Percentiles rank a stretch among this genome's conserved stretches.
phyloP scores from a whole-genome alignment of 192 early-diverging fungal genomes.

The Cladochytrium replicatum region DNA sequence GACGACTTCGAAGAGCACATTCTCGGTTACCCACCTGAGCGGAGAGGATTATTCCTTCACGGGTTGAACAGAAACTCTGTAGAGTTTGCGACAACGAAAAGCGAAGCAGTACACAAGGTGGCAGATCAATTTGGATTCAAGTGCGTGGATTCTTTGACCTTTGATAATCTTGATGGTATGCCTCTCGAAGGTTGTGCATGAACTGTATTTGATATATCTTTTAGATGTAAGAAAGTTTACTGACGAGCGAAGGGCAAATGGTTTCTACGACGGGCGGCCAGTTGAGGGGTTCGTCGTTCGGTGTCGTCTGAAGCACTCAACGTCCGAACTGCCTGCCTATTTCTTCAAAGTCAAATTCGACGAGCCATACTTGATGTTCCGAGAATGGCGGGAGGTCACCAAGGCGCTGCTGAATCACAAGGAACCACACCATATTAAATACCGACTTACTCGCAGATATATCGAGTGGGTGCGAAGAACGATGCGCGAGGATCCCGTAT shows the following conservation, averaged over 20 bases:
- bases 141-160: conserved; percentile 36
- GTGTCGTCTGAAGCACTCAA: conserved; percentile 30
- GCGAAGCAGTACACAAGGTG: conserved; percentile 44
- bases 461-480: conserved; percentile 61
- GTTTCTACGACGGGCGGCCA: conserved; percentile 56
- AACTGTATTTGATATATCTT: background rate
- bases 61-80: conserved; percentile 78
- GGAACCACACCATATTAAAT: conserved; percentile 18
- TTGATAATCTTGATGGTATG: conserved; percentile 38
- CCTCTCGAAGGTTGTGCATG: background rate
- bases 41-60: conserved; percentile 80
- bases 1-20: conserved; percentile 95
- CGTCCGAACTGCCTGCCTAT: conserved; percentile 14
- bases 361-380: conserved; percentile 86
- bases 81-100: conserved; percentile 62
- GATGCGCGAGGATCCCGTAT: conserved; percentile 44
- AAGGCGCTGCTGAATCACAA: conserved; percentile 42
- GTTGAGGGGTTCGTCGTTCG: conserved; percentile 92
- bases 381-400: conserved; percentile 95
- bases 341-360: conserved; percentile 96
- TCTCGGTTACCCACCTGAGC: conserved; percentile 67
- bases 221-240: conserved; percentile 59
- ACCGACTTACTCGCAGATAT: conserved; percentile 58
- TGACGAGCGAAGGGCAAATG: conserved; percentile 50
- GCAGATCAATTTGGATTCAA: conserved; percentile 70